Conservation (phyloP, 2,329 filamentous ascomycete species). For the Botrytis cinerea region DNA sequence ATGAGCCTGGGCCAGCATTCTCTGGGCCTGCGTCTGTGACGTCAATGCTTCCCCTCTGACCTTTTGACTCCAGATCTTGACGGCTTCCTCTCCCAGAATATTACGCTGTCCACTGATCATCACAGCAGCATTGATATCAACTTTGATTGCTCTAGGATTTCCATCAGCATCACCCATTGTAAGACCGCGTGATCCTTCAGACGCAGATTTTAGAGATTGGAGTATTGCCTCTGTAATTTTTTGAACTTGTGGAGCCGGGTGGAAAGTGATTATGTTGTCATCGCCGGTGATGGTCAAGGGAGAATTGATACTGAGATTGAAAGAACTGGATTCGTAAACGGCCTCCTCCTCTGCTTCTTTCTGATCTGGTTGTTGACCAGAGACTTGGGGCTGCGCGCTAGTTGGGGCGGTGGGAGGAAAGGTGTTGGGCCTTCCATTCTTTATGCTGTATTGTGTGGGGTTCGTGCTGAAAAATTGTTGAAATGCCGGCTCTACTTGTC, state of each 20-base stretch:
- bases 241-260: slow-evolving; percentile 46
- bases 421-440: not conserved
- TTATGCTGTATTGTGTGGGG: not conserved
- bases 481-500: not conserved
- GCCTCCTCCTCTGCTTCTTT: slow-evolving; percentile 66
- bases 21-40: not conserved
- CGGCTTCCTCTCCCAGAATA: slow-evolving; percentile 44
- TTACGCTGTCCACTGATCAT: slow-evolving; percentile 50
- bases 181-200: slow-evolving; percentile 45
- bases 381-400: slow-evolving; percentile 83
- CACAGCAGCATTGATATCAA: slow-evolving; percentile 51
- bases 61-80: not conserved
- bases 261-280: slow-evolving; percentile 50
- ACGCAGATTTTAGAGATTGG: slow-evolving; percentile 48
- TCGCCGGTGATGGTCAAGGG: slow-evolving; percentile 50
- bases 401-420: slow-evolving; percentile 48
- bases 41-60: not conserved
- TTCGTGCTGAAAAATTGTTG: not conserved
- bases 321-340: slow-evolving; percentile 43
- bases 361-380: slow-evolving; percentile 71
- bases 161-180: slow-evolving; percentile 52
- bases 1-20: not conserved
- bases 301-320: slow-evolving; percentile 49
- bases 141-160: slow-evolving; percentile 45
- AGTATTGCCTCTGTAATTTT: slow-evolving; percentile 49